phyloP scores from a whole-genome alignment of 2,329 filamentous ascomycete genomes.

The Madurella fahalii region DNA sequence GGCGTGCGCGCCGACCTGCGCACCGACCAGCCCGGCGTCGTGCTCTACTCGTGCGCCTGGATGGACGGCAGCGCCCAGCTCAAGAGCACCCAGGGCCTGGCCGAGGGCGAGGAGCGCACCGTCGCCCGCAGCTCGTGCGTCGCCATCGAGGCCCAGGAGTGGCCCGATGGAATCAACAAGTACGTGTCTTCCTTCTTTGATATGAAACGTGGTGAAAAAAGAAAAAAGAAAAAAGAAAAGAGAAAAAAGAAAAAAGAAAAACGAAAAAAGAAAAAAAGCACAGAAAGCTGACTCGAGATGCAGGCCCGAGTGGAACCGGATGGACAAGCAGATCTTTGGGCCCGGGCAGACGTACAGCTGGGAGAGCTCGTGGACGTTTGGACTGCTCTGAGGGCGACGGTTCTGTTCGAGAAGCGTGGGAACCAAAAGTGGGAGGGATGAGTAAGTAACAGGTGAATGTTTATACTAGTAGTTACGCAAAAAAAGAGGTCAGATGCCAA shows the following conservation, averaged over 20 bases:
- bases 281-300: constrained; percentile 16
- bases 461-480: too few species aligned
- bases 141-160: constrained; percentile 73
- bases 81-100: constrained; percentile 56
- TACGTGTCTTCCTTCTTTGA: constrained; percentile 30
- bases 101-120: constrained; percentile 37
- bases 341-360: constrained; percentile 40
- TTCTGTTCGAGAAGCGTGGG: neutral
- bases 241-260: neutral
- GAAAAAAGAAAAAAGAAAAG: too few species aligned
- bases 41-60: constrained; percentile 66
- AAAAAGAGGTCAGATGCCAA: too few species aligned
- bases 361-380: constrained; percentile 45
- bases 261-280: too few species aligned
- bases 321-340: constrained; percentile 38
- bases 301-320: constrained; percentile 44
- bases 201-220: too few species aligned
- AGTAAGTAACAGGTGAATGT: neutral
- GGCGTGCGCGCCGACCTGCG: constrained; percentile 69
- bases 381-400: constrained; percentile 18
- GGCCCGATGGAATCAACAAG: constrained; percentile 74
- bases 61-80: constrained; percentile 47
- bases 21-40: constrained; percentile 66
- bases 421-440: neutral
- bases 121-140: constrained; percentile 63